Percentiles rank a stretch among this genome's conserved stretches.
Conservation (phyloP, 345 rosid species). For the Firmiana major region DNA sequence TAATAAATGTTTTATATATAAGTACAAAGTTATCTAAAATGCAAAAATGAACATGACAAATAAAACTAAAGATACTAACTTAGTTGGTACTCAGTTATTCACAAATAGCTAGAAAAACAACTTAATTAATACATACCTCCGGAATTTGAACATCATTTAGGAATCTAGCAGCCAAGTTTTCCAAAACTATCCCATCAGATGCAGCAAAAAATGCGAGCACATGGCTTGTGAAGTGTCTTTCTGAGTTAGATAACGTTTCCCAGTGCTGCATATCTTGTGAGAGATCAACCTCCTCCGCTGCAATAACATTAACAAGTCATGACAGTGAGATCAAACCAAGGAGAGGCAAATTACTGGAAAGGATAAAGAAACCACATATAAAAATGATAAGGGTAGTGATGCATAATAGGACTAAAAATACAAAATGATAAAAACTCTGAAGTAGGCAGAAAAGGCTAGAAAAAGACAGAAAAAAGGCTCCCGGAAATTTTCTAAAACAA, state of each 20-base stretch:
- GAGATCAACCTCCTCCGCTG: conserved; percentile 96
- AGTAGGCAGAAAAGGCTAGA: too few relatives aligned
- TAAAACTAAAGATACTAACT: background rate
- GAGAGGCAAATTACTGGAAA: background rate
- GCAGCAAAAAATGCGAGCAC: conserved; percentile 89
- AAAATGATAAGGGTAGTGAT: background rate
- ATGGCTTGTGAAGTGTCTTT: conserved; percentile 78
- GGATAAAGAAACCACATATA: background rate
- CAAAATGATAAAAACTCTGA: background rate
- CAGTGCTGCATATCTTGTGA: conserved; percentile 80
- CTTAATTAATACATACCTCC: conserved; percentile 58
- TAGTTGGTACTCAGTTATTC: background rate
- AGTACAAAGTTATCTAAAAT: background rate
- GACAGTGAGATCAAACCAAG: background rate
- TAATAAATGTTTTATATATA: background rate
- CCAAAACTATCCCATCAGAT: conserved; percentile 92
- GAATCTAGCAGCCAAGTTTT: conserved; percentile 85
- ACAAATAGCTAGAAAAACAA: background rate
- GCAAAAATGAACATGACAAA: background rate
- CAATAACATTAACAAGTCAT: conserved; percentile 17
- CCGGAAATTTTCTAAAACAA: background rate
- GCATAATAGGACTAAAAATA: background rate
- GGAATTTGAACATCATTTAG: conserved; percentile 82
- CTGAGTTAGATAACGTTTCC: conserved; percentile 54
- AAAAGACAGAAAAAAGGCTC: background rate